These are phyloP conservation scores for Paecilomyces niveus DNA, from an alignment of 2,329 filamentous ascomycete genomes.

Conservation along the genomic window DNA sequence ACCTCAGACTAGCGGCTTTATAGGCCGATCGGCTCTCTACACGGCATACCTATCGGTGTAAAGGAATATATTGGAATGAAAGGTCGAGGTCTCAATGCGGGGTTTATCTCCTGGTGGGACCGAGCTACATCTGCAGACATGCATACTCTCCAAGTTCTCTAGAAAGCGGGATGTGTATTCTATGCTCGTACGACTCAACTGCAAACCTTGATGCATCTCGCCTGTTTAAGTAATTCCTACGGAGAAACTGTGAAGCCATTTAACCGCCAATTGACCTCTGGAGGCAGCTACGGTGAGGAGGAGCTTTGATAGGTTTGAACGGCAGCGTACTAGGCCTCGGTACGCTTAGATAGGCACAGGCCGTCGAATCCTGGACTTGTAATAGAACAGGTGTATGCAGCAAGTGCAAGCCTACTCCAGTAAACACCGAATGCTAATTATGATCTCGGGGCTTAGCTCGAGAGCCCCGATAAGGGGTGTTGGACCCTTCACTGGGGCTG, in stretches of 20 bases:
- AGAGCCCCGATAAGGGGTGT: background rate
- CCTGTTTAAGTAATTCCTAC: background rate
- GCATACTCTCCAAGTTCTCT: slow-evolving; percentile 17
- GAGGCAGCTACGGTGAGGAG: background rate
- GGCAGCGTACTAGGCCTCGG: slow-evolving; percentile 11
- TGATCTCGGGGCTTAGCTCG: background rate
- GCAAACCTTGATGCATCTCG: slow-evolving; percentile 7
- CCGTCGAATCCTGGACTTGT: background rate
- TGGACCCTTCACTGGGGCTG: background rate
- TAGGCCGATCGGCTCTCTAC: slow-evolving; percentile 44
- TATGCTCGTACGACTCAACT: slow-evolving; percentile 24
- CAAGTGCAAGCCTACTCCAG: background rate
- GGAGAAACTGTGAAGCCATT: background rate
- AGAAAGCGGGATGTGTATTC: slow-evolving; percentile 22
- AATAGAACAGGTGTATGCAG: background rate
- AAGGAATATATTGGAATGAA: slow-evolving; percentile 25
- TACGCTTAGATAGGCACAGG: slow-evolving; percentile 4
- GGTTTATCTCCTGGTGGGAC: slow-evolving; percentile 20
- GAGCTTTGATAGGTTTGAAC: background rate
- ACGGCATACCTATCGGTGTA: slow-evolving; percentile 47
- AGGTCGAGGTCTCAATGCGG: slow-evolving; percentile 15
- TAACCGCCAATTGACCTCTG: background rate
- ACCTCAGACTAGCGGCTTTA: background rate
- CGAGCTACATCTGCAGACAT: slow-evolving; percentile 15
- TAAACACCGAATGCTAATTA: background rate